Percentiles rank a stretch among this genome's conserved stretches.
Conservation (phyloP, 306 rosid genomes). For the Quercus engelmannii region DNA sequence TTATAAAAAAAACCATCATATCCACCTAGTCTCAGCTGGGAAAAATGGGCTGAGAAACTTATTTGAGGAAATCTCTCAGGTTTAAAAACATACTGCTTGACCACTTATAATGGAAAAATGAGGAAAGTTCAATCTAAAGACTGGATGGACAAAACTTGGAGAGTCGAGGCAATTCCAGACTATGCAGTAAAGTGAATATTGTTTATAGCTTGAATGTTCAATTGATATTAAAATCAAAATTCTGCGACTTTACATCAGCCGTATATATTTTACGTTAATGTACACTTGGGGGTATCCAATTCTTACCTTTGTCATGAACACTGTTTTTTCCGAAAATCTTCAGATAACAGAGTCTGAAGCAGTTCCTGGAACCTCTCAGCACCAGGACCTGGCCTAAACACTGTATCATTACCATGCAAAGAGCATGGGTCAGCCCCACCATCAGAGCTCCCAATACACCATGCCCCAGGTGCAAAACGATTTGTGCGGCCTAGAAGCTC, state of each 20-base stretch:
- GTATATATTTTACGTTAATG: constrained; percentile 41
- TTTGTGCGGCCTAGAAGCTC: constrained; percentile 70
- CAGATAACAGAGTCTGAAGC: constrained; percentile 53
- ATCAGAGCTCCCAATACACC: constrained; percentile 67
- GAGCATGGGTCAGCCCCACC: constrained; percentile 80
- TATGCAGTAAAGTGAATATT: constrained; percentile 28
- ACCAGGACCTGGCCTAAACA: constrained; percentile 75
- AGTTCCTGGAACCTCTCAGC: constrained; percentile 65
- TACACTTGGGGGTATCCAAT: constrained; percentile 46
- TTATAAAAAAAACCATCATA: too few species aligned
- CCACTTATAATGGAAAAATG: too few species aligned
- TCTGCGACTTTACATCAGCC: constrained; percentile 35
- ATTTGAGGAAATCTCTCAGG: too few species aligned
- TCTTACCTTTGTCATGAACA: constrained; percentile 52
- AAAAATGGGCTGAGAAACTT: too few species aligned
- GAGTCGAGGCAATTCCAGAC: constrained; percentile 22
- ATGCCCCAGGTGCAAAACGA: constrained; percentile 77
- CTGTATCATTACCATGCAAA: constrained; percentile 58
- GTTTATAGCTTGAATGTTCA: constrained; percentile 26
- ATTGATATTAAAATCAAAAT: constrained; percentile 29
- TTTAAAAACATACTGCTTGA: too few species aligned
- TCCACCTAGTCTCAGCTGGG: too few species aligned
- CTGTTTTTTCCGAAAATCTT: constrained; percentile 58
- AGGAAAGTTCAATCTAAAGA: neutral
- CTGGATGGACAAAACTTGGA: neutral